Conservation (phyloP, 768 basidiomycete genomes). For the Psilocybe sp. region DNA sequence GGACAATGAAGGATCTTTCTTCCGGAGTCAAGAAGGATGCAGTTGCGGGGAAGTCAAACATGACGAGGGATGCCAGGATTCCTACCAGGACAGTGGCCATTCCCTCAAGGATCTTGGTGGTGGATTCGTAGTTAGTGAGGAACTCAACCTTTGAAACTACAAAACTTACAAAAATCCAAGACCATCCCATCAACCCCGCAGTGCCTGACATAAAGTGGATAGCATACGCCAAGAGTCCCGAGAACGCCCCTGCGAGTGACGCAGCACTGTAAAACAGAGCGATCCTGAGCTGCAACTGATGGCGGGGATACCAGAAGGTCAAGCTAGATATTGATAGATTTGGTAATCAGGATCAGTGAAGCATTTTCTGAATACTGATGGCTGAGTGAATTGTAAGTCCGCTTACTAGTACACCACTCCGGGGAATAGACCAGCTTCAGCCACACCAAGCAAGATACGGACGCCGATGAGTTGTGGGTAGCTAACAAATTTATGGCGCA, state of each 20-base stretch:
- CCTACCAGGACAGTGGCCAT: constrained; percentile 57
- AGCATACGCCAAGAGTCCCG: constrained; percentile 54
- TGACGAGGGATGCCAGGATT: constrained; percentile 46
- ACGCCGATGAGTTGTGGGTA: constrained; percentile 60
- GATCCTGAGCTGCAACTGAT: constrained; percentile 57
- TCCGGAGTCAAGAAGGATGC: constrained; percentile 61
- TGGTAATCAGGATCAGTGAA: too few species aligned
- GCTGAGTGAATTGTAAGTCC: too few species aligned
- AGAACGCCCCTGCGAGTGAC: constrained; percentile 61
- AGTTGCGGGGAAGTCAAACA: constrained; percentile 61
- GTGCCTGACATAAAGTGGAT: constrained; percentile 52
- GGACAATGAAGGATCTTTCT: constrained; percentile 52
- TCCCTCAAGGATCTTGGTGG: constrained; percentile 58
- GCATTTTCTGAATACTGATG: too few species aligned
- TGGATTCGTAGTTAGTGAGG: neutral
- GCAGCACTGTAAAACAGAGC: constrained; percentile 67
- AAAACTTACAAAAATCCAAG: constrained; percentile 60
- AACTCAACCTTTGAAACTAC: neutral
- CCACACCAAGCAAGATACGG: constrained; percentile 57
- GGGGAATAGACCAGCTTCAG: constrained; percentile 72
- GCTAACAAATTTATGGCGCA: constrained; percentile 27
- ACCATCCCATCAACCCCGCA: constrained; percentile 52
- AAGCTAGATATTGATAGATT: constrained; percentile 31
- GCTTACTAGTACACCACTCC: constrained; percentile 73
- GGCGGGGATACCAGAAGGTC: constrained; percentile 67